phyloP scores from a whole-genome alignment of 2,329 filamentous ascomycete species.

The Ophiostoma ips region DNA sequence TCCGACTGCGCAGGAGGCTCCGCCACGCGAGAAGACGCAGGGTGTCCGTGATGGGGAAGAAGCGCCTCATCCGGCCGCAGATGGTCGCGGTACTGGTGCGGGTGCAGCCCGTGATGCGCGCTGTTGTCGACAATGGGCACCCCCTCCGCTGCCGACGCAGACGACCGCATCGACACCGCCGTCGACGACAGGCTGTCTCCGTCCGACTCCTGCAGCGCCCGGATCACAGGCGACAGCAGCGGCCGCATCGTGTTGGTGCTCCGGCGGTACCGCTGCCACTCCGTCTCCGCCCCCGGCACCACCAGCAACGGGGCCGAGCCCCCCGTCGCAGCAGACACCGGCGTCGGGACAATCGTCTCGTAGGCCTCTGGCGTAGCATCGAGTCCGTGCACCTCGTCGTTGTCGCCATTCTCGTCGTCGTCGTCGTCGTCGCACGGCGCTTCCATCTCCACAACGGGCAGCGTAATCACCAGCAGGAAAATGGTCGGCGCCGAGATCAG shows the following conservation, averaged over 20 bases:
- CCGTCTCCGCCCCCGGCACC: conserved; percentile 30
- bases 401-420: too few relatives aligned
- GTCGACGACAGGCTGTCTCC: conserved; percentile 3
- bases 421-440: conserved; percentile 35
- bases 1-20: too few relatives aligned
- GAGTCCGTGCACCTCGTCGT: conserved; percentile 8
- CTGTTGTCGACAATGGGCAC: not conserved
- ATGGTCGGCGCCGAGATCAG: conserved; percentile 79
- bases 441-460: conserved; percentile 75
- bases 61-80: not conserved
- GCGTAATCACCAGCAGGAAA: conserved; percentile 73
- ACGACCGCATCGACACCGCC: conserved; percentile 5
- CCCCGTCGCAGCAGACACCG: not conserved
- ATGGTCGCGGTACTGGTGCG: not conserved
- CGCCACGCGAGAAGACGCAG: too few relatives aligned
- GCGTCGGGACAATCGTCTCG: not conserved
- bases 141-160: not conserved
- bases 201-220: not conserved
- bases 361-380: not conserved
- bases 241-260: conserved; percentile 20
- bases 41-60: not conserved
- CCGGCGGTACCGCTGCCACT: conserved; percentile 46
- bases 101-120: not conserved
- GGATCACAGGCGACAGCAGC: not conserved
- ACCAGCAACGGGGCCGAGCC: not conserved